These are phyloP conservation scores for Yamadazyma dendronema DNA, from an alignment of 1,139 yeast species.

Conservation along the genomic window DNA sequence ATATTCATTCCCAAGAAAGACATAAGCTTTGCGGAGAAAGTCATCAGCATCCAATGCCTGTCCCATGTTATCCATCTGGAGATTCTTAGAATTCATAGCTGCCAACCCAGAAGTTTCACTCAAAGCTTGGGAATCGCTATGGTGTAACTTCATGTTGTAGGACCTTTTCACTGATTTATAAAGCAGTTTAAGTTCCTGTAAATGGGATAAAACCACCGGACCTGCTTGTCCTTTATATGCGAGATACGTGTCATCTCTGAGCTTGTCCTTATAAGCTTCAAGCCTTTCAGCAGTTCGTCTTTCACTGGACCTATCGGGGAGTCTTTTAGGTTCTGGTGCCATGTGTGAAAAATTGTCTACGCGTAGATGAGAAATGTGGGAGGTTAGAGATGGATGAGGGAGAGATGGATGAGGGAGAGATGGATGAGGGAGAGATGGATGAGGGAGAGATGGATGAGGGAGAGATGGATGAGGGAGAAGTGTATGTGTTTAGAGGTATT, in stretches of 20 bases:
- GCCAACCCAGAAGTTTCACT: constrained; percentile 40
- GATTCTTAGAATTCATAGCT: constrained; percentile 54
- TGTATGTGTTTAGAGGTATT: no score
- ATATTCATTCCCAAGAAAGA: constrained; percentile 17
- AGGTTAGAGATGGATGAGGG: no score
- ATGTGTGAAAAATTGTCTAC: no score
- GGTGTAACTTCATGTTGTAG: constrained; percentile 22
- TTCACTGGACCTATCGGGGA: neutral
- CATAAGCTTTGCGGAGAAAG: constrained; percentile 40
- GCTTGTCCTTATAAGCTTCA: constrained; percentile 19
- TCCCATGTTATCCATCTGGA: constrained; percentile 55
- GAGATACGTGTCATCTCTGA: constrained; percentile 19
- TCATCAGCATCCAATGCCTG: constrained; percentile 48
- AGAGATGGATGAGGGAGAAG: no score
- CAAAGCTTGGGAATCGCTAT: constrained; percentile 40
- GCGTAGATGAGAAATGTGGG: no score
- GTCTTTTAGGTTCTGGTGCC: neutral
- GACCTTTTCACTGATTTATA: constrained; percentile 25
- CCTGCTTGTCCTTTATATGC: constrained; percentile 33
- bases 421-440: no score
- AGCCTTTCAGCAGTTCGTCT: constrained; percentile 12
- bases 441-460: no score
- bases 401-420: no score
- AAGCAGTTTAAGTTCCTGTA: constrained; percentile 24
- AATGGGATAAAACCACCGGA: constrained; percentile 20